Base-by-base conservation (phyloP, 2,329 filamentous ascomycete species). In the Colletotrichum aenigma region DNA sequence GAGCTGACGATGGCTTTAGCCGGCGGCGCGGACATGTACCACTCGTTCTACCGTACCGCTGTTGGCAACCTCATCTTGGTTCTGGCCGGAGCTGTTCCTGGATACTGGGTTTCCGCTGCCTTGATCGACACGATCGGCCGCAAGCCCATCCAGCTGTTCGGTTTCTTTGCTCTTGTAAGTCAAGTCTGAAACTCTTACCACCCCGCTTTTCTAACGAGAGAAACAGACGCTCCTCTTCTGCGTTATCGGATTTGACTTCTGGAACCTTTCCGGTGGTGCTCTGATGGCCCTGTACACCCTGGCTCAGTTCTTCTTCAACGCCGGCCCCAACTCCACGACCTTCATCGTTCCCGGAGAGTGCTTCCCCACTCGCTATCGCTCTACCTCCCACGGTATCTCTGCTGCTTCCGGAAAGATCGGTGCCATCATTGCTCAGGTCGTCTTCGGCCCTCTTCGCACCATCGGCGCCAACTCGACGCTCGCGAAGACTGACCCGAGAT, bases 41-140 rank as follows among this genome's bases (percentile, higher is more conserved):
- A 94, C 78, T 89, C 88, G 82, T 89, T 95, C 77, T 93, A 92
- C 87, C 94, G 94, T 85, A 95, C 92, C 9, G 93, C 94, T 66
- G 89, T 95, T 24, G 94, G 94, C 12, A 96, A 96, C 86, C 86
- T 96, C 79, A 95, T 96, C 78, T 89, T 96, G 66, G 92, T 96
- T 79, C 91, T 94, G 75, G 94, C 94, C 6, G 94, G 94, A 73
- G 93, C 94, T 64, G 94, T 96, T 16, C 94, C 94, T 0, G 94
- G 94, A 16, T 96, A 96, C 87, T 96, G 94, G 94, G 90, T 95
- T 18, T 94, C 94, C 0, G 94, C 96, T 7, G 92, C 92, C 2
- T 92, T 91, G 2, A 91, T 95, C 72, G 94, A 96, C 84, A 94
- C 89, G 2, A 80, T 96, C 16, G 94, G 94, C 70, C 93, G 94